Conservation (phyloP, 495 filamentous ascomycete species). For the Xylaria nigripes region DNA sequence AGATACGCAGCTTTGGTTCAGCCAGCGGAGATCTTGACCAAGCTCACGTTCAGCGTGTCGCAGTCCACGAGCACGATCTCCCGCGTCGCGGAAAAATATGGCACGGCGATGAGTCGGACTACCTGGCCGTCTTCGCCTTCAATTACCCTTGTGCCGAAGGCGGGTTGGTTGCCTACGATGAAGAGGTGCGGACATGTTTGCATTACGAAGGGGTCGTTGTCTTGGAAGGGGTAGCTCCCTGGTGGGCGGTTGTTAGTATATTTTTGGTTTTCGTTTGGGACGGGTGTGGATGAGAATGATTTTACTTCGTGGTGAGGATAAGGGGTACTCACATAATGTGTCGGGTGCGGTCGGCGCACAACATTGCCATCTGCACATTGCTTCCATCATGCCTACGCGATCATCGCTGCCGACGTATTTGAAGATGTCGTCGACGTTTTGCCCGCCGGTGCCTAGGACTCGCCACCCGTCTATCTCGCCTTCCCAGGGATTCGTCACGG, state of each 20-base stretch:
- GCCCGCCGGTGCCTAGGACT: conserved; percentile 75
- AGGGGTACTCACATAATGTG: conserved; percentile 70
- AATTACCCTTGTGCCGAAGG: conserved; percentile 69
- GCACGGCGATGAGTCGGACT: conserved; percentile 70
- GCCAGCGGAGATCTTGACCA: conserved; percentile 42
- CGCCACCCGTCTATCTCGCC: conserved; percentile 81
- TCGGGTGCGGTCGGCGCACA: conserved; percentile 94
- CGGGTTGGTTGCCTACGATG: conserved; percentile 80
- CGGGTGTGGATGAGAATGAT: background rate
- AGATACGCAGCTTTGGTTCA: background rate
- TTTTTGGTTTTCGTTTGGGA: background rate
- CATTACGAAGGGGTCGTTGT: conserved; percentile 77
- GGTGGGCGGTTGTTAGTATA: conserved; percentile 7
- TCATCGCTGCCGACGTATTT: conserved; percentile 76
- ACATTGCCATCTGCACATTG: conserved; percentile 82
- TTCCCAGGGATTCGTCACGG: conserved; percentile 89
- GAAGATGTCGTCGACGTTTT: conserved; percentile 88
- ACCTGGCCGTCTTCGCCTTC: conserved; percentile 49
- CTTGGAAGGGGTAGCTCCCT: conserved; percentile 93
- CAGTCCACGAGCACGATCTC: conserved; percentile 80
- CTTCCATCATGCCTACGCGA: conserved; percentile 79
- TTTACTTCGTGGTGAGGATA: background rate
- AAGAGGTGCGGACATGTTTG: conserved; percentile 82
- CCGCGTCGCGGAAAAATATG: conserved; percentile 69
- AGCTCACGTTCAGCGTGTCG: conserved; percentile 72